phyloP scores from a whole-genome alignment of 73 alveolate genomes.

The Paramecium octaurelia region DNA sequence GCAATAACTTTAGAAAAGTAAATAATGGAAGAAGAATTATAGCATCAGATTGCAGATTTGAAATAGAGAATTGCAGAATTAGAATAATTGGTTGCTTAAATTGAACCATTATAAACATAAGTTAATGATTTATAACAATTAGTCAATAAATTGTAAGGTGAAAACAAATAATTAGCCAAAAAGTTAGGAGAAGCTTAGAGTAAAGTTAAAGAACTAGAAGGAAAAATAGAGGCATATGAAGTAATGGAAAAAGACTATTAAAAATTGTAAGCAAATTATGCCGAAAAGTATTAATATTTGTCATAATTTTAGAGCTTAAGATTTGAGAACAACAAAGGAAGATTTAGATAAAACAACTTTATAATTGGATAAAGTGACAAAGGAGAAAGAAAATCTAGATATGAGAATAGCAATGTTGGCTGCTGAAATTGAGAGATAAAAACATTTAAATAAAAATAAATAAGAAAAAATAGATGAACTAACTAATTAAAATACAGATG shows the following conservation, averaged over 20 bases:
- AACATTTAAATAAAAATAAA: neutral
- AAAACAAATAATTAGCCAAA: neutral
- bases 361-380: neutral
- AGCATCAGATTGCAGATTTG: neutral
- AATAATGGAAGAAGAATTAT: neutral
- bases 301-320: neutral
- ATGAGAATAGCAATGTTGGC: constrained; percentile 39
- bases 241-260: constrained; percentile 15
- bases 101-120: neutral
- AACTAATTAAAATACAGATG: constrained; percentile 10
- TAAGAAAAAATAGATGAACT: constrained; percentile 7
- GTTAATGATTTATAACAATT: neutral
- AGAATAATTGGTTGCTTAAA: neutral
- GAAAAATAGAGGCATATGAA: neutral
- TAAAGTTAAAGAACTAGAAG: neutral
- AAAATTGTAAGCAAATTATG: neutral
- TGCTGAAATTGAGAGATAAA: constrained; percentile 10
- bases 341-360: neutral
- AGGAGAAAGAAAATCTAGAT: neutral
- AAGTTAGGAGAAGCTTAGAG: neutral
- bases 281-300: neutral
- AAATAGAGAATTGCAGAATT: neutral
- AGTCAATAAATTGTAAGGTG: neutral
- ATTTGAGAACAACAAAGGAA: neutral
- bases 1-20: neutral